These are phyloP conservation scores for Lipomyces orientalis DNA, from an alignment of 805 yeast genomes.

Conservation along the genomic window DNA sequence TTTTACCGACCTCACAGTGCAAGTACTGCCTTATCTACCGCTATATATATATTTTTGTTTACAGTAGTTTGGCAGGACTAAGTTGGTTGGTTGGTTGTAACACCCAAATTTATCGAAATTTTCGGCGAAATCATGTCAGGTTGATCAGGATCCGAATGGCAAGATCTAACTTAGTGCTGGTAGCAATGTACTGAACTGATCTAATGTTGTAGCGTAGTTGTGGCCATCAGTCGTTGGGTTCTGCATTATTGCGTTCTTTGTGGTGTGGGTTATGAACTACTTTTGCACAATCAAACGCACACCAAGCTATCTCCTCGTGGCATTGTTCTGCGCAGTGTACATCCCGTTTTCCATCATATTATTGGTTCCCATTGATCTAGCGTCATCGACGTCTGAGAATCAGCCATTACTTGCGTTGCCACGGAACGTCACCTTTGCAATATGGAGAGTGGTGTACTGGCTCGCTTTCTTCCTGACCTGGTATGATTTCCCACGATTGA, in stretches of 20 bases:
- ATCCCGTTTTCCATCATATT: constrained; percentile 78
- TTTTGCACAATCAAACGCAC: constrained; percentile 48
- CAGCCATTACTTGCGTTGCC: constrained; percentile 56
- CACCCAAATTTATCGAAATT: background rate
- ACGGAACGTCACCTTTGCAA: constrained; percentile 53
- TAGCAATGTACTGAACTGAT: background rate
- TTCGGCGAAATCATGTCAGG: background rate
- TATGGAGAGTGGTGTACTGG: constrained; percentile 85
- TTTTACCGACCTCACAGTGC: too few relatives aligned
- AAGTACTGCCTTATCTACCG: too few relatives aligned
- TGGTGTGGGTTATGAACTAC: constrained; percentile 47
- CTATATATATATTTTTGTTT: background rate
- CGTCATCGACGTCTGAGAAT: constrained; percentile 55
- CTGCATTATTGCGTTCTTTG: constrained; percentile 42
- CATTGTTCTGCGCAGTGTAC: constrained; percentile 65
- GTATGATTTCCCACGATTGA: constrained; percentile 43
- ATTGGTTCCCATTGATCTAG: constrained; percentile 74
- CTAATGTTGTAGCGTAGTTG: constrained; percentile 5
- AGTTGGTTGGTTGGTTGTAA: background rate
- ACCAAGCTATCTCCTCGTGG: constrained; percentile 53
- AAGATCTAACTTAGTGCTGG: background rate
- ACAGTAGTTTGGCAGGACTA: background rate
- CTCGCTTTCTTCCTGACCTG: constrained; percentile 78
- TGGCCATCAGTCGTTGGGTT: constrained; percentile 40
- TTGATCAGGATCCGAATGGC: background rate